Evolutionary conservation across 495 filamentous ascomycete species (phyloP), one percentile per base, ranked within the genome.

Genomic region (Amniculicola lignicola): DNA sequence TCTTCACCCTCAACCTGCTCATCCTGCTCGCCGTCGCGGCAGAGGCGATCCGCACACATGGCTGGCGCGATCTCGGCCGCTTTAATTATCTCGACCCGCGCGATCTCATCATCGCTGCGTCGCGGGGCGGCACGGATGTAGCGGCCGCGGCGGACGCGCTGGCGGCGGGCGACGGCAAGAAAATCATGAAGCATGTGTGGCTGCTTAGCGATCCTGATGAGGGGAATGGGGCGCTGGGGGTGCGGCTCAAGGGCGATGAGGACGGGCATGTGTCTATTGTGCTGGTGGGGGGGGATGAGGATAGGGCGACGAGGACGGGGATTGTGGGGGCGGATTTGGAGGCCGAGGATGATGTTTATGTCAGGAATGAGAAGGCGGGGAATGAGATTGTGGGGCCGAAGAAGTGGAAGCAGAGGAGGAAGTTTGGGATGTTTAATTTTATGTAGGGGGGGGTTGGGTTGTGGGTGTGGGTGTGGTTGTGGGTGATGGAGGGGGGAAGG

Each of bases 11-110:
- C 18, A 62, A 62, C 35, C 11, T 49, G 12, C 28, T 44, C 19
- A 38, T 62, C 35, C 36, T 62, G 2, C 31, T 62, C 2, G 41
- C 48, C 3, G 53, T 57, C 2, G 41, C 23, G 11, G 24, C 19
- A 5, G 59, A 62, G 27, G 53, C 59, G 1, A 6, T 40, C 2
- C 53, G 59, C 1, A 62, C 59, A 16, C 16, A 35, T 12, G 53
- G 53, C n/a, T 62, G 59, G 59, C 21, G 19, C 12, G 16, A 11
- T 10, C 37, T 62, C 7, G 42, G 53, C 18, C 23, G 35, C 16
- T 62, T 57, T 23, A 49, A 62, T 28, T 57, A 57, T 29, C 48
- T 62, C 22, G 59, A 62, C 51, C 54, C 59, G 33, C 29, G 59
- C 2, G 47, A 53, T 22, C 35, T 62, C 6, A 47, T 62, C 29